Evolutionary conservation across 805 yeast genomes (phyloP), one percentile per base, ranked within the genome.

Genomic region (Wickerhamiella kurtzmanii): DNA sequence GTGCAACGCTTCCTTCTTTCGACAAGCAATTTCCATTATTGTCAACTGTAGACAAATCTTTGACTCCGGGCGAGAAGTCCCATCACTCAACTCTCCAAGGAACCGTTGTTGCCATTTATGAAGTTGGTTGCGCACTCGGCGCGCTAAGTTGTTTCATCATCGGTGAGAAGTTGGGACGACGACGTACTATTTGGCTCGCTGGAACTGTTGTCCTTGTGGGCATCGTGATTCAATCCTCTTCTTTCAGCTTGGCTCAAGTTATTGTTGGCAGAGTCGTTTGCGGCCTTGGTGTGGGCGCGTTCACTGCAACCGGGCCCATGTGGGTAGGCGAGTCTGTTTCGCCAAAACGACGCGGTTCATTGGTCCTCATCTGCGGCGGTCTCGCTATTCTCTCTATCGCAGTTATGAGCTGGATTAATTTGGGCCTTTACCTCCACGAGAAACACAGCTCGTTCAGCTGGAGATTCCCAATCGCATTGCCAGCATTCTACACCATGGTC

Each of bases 251-350:
- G 51, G 84, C 79, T 36, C 86, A 80, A 56, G 75, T 82, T 46
- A 75, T 80, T 44, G 64, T 79, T 49, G 87, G 82, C 16, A 72
- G 92, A 64, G 73, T 78, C 43, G 59, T 77, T 13, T 72, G 80
- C 4, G 84, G 89, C 49, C 53, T 79, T 42, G 88, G 87, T 54
- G 78, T 76, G 47, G 88, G 88, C 48, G 64, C 79, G 56, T 74
- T 75, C 59, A 77, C 85, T 9, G 75, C 85, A 13, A 79, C 85
- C 22, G 77, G 79, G 48, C 88, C 89, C 5, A 78, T 80, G 51
- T 82, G 82, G 76, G 83, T 79, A 56, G 69, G 86, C 1, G 92
- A 82, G 62, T 71, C 77, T 59, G 71, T 82, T 22, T 71, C 71
- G 43, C 70, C 82, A 2, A 71, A 69, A 46, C 68, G 67, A 52